Conservation (phyloP, 345 rosid genomes). For the Tarenaya hassleriana region DNA sequence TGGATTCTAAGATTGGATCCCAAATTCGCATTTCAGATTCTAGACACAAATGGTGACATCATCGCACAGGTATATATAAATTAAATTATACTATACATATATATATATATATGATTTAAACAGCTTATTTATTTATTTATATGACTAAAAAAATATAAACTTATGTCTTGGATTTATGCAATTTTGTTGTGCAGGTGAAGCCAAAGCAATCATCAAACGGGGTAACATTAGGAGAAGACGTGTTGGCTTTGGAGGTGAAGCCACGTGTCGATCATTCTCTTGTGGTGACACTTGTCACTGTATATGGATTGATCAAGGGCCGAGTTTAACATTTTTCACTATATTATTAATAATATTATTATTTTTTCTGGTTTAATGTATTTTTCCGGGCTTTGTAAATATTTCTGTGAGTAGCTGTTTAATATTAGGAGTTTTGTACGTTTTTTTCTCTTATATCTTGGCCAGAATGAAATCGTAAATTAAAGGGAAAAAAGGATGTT, state of each 20-base stretch:
- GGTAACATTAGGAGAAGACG: conserved; percentile 44
- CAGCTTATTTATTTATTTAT: too few relatives aligned
- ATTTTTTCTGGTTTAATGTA: too few relatives aligned
- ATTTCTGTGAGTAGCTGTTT: too few relatives aligned
- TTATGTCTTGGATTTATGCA: not conserved
- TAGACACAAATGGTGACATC: conserved; percentile 24
- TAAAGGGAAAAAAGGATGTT: too few relatives aligned
- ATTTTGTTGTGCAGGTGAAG: conserved; percentile 36
- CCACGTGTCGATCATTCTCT: conserved; percentile 45
- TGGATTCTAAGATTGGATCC: conserved; percentile 30
- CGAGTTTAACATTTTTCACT: conserved; percentile 25
- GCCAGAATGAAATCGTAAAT: too few relatives aligned
- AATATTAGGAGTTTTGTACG: too few relatives aligned
- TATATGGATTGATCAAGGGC: conserved; percentile 42
- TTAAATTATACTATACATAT: too few relatives aligned
- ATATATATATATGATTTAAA: too few relatives aligned
- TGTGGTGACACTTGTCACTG: conserved; percentile 38
- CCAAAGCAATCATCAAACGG: conserved; percentile 50
- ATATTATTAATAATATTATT: not conserved
- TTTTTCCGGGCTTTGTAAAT: too few relatives aligned
- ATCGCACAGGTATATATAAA: conserved; percentile 24
- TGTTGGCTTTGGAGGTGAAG: conserved; percentile 38
- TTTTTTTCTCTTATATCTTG: too few relatives aligned
- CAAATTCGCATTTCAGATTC: conserved; percentile 26
- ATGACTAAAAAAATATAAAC: too few relatives aligned